Conservation (phyloP, 352 stramenopile species). For the Pythium folliculosum region DNA sequence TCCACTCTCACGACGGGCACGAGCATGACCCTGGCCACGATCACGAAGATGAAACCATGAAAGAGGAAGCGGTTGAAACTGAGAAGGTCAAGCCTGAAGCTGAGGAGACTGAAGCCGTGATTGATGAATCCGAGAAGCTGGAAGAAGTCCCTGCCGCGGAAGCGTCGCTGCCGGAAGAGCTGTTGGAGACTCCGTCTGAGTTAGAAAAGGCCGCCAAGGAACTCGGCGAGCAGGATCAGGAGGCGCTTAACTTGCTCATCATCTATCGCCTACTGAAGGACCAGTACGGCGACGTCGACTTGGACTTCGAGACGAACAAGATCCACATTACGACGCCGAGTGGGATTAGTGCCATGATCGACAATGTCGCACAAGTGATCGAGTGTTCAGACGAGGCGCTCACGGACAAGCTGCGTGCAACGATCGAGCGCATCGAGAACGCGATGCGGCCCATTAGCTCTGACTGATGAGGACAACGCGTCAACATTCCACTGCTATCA, state of each 20-base stretch:
- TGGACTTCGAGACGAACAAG: slow-evolving; percentile 89
- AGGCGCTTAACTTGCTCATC: slow-evolving; percentile 83
- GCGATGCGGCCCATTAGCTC: slow-evolving; percentile 68
- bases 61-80: slow-evolving; percentile 21
- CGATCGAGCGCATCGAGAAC: slow-evolving; percentile 63
- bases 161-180: slow-evolving; percentile 26
- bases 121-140: slow-evolving; percentile 4
- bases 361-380: slow-evolving; percentile 61
- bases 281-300: slow-evolving; percentile 82
- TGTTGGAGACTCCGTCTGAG: slow-evolving; percentile 33
- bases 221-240: slow-evolving; percentile 71
- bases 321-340: slow-evolving; percentile 85
- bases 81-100: slow-evolving; percentile 29
- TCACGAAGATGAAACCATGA: slow-evolving; percentile 9
- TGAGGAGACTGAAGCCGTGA: slow-evolving; percentile 13
- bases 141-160: slow-evolving; percentile 25
- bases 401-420: slow-evolving; percentile 68
- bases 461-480: slow-evolving; percentile 25
- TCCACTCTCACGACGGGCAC: slow-evolving; percentile 10
- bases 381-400: slow-evolving; percentile 75
- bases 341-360: slow-evolving; percentile 60
- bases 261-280: slow-evolving; percentile 85
- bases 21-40: too few species aligned
- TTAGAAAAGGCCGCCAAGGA: slow-evolving; percentile 63
- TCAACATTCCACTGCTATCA: background rate